Evolutionary conservation across 2,329 filamentous ascomycete species (phyloP).

Genomic region (Claviceps arundinis): DNA sequence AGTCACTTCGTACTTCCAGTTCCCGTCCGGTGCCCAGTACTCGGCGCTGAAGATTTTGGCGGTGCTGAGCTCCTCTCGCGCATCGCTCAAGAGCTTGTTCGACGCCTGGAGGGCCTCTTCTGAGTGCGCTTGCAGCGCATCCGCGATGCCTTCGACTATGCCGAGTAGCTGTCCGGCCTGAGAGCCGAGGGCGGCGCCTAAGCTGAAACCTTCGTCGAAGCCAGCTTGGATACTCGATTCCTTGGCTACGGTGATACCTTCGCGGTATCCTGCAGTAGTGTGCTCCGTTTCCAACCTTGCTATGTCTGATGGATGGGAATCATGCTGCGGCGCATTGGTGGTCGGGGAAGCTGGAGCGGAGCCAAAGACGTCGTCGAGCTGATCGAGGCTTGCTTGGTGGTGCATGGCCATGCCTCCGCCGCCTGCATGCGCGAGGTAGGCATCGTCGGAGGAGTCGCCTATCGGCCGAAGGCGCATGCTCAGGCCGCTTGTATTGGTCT

Average conservation of each 20-base stretch:
- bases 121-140: slow-evolving; percentile 25
- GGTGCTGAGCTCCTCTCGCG: slow-evolving; percentile 46
- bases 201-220: slow-evolving; percentile 80
- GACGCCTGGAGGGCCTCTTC: slow-evolving; percentile 12
- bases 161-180: slow-evolving; percentile 65
- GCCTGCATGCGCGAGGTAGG: slow-evolving; percentile 10
- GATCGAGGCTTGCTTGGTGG: slow-evolving; percentile 8
- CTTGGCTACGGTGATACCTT: slow-evolving; percentile 70
- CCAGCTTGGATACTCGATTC: slow-evolving; percentile 64
- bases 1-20: slow-evolving; percentile 51
- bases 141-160: slow-evolving; percentile 56
- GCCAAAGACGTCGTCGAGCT: slow-evolving; percentile 25
- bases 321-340: slow-evolving; percentile 6
- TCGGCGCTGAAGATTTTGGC: slow-evolving; percentile 48
- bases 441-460: slow-evolving; percentile 16
- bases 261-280: slow-evolving; percentile 77
- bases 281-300: slow-evolving; percentile 63
- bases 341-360: slow-evolving; percentile 13
- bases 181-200: slow-evolving; percentile 71
- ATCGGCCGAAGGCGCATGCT: slow-evolving; percentile 23
- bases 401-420: slow-evolving; percentile 1
- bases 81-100: slow-evolving; percentile 30
- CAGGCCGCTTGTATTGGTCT: not conserved
- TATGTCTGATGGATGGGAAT: slow-evolving; percentile 48
- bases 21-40: slow-evolving; percentile 58